phyloP scores from a whole-genome alignment of 192 early-diverging fungal genomes.

The Coemansia sp. region DNA sequence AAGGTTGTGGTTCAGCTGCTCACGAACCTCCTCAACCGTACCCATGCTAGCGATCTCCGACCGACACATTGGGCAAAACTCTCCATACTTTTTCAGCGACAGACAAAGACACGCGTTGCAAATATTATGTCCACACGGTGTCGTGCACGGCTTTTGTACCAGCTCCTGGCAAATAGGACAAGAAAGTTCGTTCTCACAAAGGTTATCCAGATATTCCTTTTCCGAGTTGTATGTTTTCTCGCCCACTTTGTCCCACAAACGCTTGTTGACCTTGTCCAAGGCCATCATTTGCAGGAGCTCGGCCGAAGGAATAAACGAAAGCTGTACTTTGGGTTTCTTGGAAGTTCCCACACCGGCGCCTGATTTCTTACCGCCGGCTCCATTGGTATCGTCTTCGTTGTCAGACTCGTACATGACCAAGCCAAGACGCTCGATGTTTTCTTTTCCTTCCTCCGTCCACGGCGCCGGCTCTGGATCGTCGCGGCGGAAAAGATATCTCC shows the following conservation, averaged over 20 bases:
- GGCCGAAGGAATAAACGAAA: constrained; percentile 14
- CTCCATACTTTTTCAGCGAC: constrained; percentile 35
- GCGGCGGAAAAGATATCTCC: constrained; percentile 65
- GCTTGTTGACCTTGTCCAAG: constrained; percentile 37
- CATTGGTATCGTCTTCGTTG: neutral
- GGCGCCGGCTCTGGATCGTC: constrained; percentile 67
- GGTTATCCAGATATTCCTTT: constrained; percentile 27
- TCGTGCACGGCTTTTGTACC: constrained; percentile 42
- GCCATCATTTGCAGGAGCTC: constrained; percentile 35
- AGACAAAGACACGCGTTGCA: constrained; percentile 37
- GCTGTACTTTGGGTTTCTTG: constrained; percentile 6
- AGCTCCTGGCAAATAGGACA: constrained; percentile 54
- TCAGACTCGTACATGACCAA: constrained; percentile 45
- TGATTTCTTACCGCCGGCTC: neutral
- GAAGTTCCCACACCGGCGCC: too few species aligned
- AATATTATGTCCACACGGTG: constrained; percentile 47
- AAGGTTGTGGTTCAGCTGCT: constrained; percentile 28
- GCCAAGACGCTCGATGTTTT: constrained; percentile 45
- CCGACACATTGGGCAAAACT: constrained; percentile 45
- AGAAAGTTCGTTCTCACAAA: constrained; percentile 31
- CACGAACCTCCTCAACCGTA: constrained; percentile 12
- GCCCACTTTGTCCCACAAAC: constrained; percentile 35
- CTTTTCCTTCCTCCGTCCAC: constrained; percentile 62
- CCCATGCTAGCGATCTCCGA: constrained; percentile 28
- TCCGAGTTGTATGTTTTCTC: constrained; percentile 16